A percentile compares a stretch with the other conserved stretches of the same genome.
Conservation (phyloP, 345 rosid species). For the Raphanus sativus region DNA sequence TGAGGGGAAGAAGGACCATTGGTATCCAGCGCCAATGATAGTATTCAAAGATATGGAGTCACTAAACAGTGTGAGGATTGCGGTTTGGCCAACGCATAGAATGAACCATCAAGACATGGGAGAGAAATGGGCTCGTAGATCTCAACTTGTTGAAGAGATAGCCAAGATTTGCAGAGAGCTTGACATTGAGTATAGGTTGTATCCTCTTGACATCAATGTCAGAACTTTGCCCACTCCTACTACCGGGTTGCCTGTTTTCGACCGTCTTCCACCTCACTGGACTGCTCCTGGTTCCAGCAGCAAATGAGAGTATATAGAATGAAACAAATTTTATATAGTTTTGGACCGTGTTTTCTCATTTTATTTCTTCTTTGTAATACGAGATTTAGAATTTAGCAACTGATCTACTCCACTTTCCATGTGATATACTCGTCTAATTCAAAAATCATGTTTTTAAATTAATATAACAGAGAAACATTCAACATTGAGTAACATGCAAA, state of each 20-base stretch:
- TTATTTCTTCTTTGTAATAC: background rate
- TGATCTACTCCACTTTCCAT: background rate
- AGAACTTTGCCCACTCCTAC: slow-evolving; percentile 44
- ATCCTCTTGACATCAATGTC: slow-evolving; percentile 66
- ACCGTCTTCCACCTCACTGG: slow-evolving; percentile 50
- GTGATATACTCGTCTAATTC: background rate
- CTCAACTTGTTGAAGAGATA: slow-evolving; percentile 70
- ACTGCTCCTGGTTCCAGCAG: slow-evolving; percentile 29
- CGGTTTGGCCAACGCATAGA: slow-evolving; percentile 65
- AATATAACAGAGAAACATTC: background rate
- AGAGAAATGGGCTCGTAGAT: slow-evolving; percentile 60
- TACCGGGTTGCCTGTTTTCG: slow-evolving; percentile 36
- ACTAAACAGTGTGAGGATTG: slow-evolving; percentile 59
- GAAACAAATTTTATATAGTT: background rate
- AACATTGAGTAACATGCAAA: slow-evolving; percentile 5
- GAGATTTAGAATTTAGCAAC: slow-evolving; percentile 19
- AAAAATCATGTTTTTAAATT: background rate
- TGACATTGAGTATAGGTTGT: slow-evolving; percentile 70
- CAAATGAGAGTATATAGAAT: slow-evolving; percentile 14
- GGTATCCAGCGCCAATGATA: slow-evolving; percentile 65
- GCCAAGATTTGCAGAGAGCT: slow-evolving; percentile 71
- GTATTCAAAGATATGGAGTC: slow-evolving; percentile 63
- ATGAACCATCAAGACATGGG: slow-evolving; percentile 89
- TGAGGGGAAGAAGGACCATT: slow-evolving; percentile 73
- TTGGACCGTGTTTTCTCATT: slow-evolving; percentile 7